A percentile compares a stretch with the other conserved stretches of the same genome.
Evolutionary conservation across 2,329 filamentous ascomycete genomes (phyloP).

Genomic region (Fusarium clavum): DNA sequence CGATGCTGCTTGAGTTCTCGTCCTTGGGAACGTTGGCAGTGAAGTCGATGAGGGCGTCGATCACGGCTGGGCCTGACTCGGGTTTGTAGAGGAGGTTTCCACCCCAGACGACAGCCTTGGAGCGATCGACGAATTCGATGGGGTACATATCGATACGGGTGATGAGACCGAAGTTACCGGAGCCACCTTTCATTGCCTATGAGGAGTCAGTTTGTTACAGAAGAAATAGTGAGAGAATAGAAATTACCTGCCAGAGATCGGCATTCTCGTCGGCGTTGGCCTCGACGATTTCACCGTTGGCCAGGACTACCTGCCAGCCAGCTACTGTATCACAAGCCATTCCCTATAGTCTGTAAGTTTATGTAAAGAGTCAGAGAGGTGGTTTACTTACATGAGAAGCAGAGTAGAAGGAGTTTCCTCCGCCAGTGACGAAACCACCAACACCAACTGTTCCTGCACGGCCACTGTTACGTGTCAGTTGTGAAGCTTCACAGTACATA

Average conservation of each 20-base stretch:
- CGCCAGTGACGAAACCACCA: slow-evolving; percentile 52
- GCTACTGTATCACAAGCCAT: slow-evolving; percentile 56
- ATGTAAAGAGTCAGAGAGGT: accelerated
- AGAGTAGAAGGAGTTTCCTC: slow-evolving; percentile 54
- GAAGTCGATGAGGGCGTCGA: slow-evolving; percentile 51
- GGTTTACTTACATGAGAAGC: slow-evolving; percentile 39
- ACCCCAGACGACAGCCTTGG: slow-evolving; percentile 48
- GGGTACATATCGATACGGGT: slow-evolving; percentile 51
- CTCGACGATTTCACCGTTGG: slow-evolving; percentile 56
- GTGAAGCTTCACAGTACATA: no score
- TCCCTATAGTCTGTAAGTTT: slow-evolving; percentile 23
- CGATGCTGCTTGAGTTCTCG: slow-evolving; percentile 49
- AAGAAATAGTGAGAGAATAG: background rate
- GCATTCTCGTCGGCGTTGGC: slow-evolving; percentile 54
- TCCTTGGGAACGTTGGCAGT: slow-evolving; percentile 48
- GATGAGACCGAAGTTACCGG: slow-evolving; percentile 58
- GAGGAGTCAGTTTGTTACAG: background rate
- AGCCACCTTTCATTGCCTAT: slow-evolving; percentile 59
- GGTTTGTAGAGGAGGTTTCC: slow-evolving; percentile 47
- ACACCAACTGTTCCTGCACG: slow-evolving; percentile 53
- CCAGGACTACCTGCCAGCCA: slow-evolving; percentile 59
- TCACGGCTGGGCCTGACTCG: slow-evolving; percentile 34
- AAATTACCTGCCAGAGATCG: slow-evolving; percentile 55
- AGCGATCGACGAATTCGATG: slow-evolving; percentile 45
- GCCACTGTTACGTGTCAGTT: slow-evolving; percentile 38